Evolutionary conservation across 371 early-diverging fungal species (phyloP).

Genomic region (Furculomyces boomerangus): DNA sequence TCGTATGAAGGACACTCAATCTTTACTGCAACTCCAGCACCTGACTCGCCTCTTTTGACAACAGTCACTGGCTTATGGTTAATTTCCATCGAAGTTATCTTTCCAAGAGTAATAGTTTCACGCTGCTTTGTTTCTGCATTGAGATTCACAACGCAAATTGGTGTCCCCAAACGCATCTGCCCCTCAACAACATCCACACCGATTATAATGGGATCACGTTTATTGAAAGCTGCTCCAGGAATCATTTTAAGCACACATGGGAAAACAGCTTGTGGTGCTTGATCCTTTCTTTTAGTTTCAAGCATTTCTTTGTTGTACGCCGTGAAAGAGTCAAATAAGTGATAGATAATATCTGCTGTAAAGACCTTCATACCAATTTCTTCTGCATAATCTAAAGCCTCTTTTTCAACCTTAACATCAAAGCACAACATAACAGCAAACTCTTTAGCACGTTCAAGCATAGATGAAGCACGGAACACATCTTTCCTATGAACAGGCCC

Average conservation of each 20-base stretch:
- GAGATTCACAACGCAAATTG: constrained; percentile 81
- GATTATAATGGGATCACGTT: constrained; percentile 92
- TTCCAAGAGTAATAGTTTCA: constrained; percentile 69
- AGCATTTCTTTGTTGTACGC: constrained; percentile 53
- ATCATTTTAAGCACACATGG: constrained; percentile 92
- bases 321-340: constrained; percentile 94
- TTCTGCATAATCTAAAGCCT: constrained; percentile 87
- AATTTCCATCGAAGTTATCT: constrained; percentile 89
- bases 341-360: constrained; percentile 98
- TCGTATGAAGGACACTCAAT: constrained; percentile 82
- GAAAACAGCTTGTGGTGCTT: constrained; percentile 85
- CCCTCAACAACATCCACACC: constrained; percentile 97
- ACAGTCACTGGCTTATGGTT: constrained; percentile 81
- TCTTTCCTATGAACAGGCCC: constrained; percentile 99
- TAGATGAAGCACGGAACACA: constrained; percentile 81
- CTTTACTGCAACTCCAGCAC: constrained; percentile 89
- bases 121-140: constrained; percentile 51
- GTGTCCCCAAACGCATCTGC: constrained; percentile 80
- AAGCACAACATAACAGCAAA: constrained; percentile 95
- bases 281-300: constrained; percentile 77
- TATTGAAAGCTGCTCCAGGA: constrained; percentile 89
- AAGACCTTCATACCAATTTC: constrained; percentile 87
- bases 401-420: constrained; percentile 96
- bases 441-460: constrained; percentile 84
- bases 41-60: constrained; percentile 71